Percentiles rank a stretch among this genome's conserved stretches.
phyloP scores from a whole-genome alignment of 352 stramenopile genomes.

The Globisporangium cederbergense region DNA sequence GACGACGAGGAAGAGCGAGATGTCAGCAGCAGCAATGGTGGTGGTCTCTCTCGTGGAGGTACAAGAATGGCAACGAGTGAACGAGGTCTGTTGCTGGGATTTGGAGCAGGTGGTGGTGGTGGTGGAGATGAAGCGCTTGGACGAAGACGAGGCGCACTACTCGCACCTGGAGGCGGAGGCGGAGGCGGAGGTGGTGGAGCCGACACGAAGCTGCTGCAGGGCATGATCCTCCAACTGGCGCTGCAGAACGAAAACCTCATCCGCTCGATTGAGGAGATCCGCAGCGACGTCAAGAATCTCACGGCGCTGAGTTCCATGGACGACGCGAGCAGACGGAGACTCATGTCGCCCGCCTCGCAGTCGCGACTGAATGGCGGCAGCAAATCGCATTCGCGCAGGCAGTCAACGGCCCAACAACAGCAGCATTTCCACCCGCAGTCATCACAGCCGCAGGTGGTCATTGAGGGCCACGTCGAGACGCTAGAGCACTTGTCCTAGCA shows the following conservation, averaged over 20 bases:
- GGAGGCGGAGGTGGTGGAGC: neutral
- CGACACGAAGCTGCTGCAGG: slow-evolving; percentile 39
- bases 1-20: slow-evolving; percentile 7
- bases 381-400: slow-evolving; percentile 10
- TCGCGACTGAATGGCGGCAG: neutral
- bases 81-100: neutral
- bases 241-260: slow-evolving; percentile 52
- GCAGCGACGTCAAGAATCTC: slow-evolving; percentile 27
- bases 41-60: neutral
- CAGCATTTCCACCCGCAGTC: neutral
- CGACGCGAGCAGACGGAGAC: slow-evolving; percentile 7
- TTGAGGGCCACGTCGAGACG: neutral
- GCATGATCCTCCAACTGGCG: slow-evolving; percentile 55
- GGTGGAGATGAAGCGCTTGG: neutral
- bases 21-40: neutral
- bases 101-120: neutral
- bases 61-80: neutral
- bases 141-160: neutral
- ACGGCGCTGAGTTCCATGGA: slow-evolving; percentile 15
- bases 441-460: neutral
- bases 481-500: slow-evolving; percentile 6
- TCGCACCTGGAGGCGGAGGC: neutral
- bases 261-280: slow-evolving; percentile 44
- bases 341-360: slow-evolving; percentile 13
- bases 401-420: slow-evolving; percentile 5